phyloP scores from a whole-genome alignment of 2,329 filamentous ascomycete species.

The Fusarium chaquense region DNA sequence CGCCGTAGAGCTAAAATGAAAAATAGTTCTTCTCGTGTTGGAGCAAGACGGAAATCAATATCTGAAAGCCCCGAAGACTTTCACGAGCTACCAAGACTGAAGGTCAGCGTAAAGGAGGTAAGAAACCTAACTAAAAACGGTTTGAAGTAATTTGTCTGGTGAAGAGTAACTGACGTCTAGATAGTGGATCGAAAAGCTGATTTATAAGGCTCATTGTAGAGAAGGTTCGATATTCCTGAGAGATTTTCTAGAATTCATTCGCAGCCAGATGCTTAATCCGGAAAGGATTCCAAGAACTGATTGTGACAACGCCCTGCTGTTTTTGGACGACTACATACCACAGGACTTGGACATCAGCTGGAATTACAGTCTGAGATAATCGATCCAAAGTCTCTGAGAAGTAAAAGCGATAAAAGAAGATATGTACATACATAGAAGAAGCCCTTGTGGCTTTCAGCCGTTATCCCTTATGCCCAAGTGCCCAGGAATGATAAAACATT shows the following conservation, averaged over 20 bases:
- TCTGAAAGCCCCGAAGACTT: background rate
- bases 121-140: rapidly evolving
- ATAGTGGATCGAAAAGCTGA: background rate
- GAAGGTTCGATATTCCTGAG: rapidly evolving
- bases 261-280: background rate
- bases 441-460: no score
- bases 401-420: no score
- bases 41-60: rapidly evolving
- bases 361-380: no score
- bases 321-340: background rate
- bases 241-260: rapidly evolving
- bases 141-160: background rate
- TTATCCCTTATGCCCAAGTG: no score
- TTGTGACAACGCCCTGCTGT: background rate
- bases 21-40: background rate
- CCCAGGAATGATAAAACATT: no score
- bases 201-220: rapidly evolving
- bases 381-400: no score
- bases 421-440: no score
- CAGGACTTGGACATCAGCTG: no score
- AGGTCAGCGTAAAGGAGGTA: background rate
- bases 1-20: background rate
- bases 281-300: background rate
- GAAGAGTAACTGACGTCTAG: background rate
- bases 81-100: background rate